Percentiles rank a stretch among this genome's conserved stretches.
Conservation (phyloP, 2,329 filamentous ascomycete species). For the Phaeosphaeria sp. region DNA sequence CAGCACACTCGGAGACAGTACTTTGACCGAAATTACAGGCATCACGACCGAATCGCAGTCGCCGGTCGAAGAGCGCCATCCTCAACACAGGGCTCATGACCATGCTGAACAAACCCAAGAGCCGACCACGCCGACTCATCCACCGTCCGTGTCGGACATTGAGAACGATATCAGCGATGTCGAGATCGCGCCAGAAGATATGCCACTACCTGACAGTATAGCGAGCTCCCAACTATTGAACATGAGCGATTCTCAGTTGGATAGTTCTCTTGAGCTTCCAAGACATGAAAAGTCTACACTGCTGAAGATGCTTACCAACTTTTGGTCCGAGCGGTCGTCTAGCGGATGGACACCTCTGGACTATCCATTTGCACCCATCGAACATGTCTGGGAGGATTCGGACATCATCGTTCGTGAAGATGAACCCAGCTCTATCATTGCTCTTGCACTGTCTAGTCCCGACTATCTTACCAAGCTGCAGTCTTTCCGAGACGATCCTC, state of each 20-base stretch:
- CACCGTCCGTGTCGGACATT: conserved; percentile 57
- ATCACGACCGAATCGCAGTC: conserved; percentile 42
- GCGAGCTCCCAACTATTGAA: conserved; percentile 60
- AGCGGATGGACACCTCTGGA: conserved; percentile 93
- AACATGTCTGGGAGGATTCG: conserved; percentile 96
- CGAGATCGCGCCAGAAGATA: conserved; percentile 74
- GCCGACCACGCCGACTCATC: conserved; percentile 36
- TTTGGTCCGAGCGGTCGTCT: conserved; percentile 97
- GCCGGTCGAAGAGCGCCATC: conserved; percentile 40
- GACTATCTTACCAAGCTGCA: conserved; percentile 85
- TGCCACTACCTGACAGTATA: conserved; percentile 66
- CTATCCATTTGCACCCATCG: conserved; percentile 80
- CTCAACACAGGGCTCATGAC: conserved; percentile 16
- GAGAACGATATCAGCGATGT: conserved; percentile 67
- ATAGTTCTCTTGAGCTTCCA: conserved; percentile 75
- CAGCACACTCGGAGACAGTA: conserved; percentile 46
- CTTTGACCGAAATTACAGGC: conserved; percentile 41
- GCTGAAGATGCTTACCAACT: conserved; percentile 94
- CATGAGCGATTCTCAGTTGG: conserved; percentile 61
- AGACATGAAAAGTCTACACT: conserved; percentile 93
- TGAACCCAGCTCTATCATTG: conserved; percentile 94
- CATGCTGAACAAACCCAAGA: conserved; percentile 33
- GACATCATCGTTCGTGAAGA: conserved; percentile 98
- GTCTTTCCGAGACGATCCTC: conserved; percentile 60
- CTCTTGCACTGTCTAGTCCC: conserved; percentile 84